These are phyloP conservation scores for Salix caprea DNA, from an alignment of 345 rosid species.

Conservation along the genomic window DNA sequence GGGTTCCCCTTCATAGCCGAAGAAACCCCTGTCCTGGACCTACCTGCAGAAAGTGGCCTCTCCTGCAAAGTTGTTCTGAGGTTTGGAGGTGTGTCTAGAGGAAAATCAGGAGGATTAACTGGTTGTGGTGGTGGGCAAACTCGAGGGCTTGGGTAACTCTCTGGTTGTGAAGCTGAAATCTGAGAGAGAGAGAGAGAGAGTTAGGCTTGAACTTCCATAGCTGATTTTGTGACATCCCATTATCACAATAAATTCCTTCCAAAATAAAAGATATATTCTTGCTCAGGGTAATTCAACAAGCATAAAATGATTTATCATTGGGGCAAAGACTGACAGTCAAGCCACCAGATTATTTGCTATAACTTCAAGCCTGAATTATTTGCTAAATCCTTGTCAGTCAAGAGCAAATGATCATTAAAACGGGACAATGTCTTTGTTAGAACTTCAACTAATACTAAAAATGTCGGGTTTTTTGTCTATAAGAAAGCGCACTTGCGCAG, in stretches of 20 bases:
- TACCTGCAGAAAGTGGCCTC: slow-evolving; percentile 92
- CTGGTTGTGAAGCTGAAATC: slow-evolving; percentile 89
- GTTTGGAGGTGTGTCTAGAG: slow-evolving; percentile 91
- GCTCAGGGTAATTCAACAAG: too few species aligned
- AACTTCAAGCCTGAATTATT: neutral
- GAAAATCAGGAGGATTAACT: slow-evolving; percentile 73
- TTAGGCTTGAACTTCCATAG: slow-evolving; percentile 5
- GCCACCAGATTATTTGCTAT: too few species aligned
- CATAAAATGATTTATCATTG: too few species aligned
- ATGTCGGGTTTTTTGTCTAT: neutral
- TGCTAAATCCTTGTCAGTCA: neutral
- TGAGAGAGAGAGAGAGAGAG: slow-evolving; percentile 29
- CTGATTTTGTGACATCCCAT: too few species aligned
- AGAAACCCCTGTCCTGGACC: slow-evolving; percentile 69
- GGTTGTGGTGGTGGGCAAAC: slow-evolving; percentile 61
- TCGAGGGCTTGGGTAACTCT: slow-evolving; percentile 73
- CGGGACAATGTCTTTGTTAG: neutral
- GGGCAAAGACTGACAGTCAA: too few species aligned
- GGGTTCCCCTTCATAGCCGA: slow-evolving; percentile 43
- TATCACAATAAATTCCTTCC: too few species aligned
- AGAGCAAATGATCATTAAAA: neutral
- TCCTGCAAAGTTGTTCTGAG: slow-evolving; percentile 74
- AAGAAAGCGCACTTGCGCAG: neutral
- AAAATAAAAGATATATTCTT: too few species aligned
- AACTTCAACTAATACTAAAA: neutral